These are phyloP conservation scores for Pseudoturritis turrita DNA, from an alignment of 345 rosid genomes.

Conservation along the genomic window DNA sequence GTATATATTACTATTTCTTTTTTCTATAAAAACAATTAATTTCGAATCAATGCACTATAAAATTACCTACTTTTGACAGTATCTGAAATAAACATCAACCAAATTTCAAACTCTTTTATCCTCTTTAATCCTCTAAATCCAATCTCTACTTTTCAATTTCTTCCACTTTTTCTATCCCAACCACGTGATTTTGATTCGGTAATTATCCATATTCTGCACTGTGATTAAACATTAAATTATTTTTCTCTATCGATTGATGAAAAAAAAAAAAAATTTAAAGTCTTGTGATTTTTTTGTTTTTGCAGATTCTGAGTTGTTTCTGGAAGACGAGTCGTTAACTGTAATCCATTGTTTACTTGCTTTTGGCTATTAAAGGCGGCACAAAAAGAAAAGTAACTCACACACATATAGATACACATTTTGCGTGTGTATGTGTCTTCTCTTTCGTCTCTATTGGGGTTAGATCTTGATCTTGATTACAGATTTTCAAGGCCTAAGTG, in stretches of 20 bases:
- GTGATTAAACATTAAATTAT: conserved; percentile 6
- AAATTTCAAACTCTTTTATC: conserved; percentile 9
- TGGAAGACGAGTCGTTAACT: conserved; percentile 24
- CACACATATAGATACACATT: background rate
- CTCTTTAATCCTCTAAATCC: background rate
- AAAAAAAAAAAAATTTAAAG: background rate
- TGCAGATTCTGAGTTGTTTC: conserved; percentile 20
- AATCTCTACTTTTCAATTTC: background rate
- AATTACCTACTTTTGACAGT: conserved; percentile 26
- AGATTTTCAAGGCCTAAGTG: conserved; percentile 1
- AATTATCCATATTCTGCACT: conserved; percentile 22
- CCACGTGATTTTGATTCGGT: conserved; percentile 32
- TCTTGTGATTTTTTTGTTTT: background rate
- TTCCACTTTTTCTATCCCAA: background rate
- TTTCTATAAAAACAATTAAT: background rate
- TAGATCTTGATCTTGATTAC: conserved; percentile 23
- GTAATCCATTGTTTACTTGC: conserved; percentile 22
- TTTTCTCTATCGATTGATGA: background rate
- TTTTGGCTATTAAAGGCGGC: conserved; percentile 23
- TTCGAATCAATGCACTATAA: conserved; percentile 21
- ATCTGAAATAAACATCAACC: conserved; percentile 18
- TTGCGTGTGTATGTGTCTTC: conserved; percentile 20
- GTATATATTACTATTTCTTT: background rate
- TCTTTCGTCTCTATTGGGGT: conserved; percentile 8
- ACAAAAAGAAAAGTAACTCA: conserved; percentile 3